These are phyloP conservation scores for Cladosporium phlei DNA, from an alignment of 2,329 filamentous ascomycete species.

Conservation along the genomic window DNA sequence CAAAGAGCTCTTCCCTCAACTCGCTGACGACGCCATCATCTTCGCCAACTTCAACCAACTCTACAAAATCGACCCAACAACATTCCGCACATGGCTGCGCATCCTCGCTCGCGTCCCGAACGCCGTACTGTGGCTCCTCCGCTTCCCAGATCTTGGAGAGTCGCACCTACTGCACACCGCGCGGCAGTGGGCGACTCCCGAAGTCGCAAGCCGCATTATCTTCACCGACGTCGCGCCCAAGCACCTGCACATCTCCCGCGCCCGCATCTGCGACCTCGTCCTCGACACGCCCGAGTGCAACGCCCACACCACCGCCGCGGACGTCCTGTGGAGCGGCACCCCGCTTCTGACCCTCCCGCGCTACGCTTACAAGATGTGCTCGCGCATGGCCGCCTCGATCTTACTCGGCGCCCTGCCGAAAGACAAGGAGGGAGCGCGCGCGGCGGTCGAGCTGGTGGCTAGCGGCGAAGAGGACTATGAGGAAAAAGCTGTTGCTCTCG, in stretches of 20 bases:
- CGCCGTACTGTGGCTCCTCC: conserved; percentile 89
- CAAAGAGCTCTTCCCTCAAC: conserved; percentile 78
- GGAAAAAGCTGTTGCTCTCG: conserved; percentile 65
- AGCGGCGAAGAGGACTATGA: conserved; percentile 79
- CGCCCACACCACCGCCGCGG: conserved; percentile 93
- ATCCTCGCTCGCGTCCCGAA: conserved; percentile 83
- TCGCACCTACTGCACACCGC: conserved; percentile 77
- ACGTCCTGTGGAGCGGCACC: conserved; percentile 93
- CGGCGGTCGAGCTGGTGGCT: conserved; percentile 72
- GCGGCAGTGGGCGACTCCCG: conserved; percentile 72
- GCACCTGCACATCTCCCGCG: conserved; percentile 85
- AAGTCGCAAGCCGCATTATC: conserved; percentile 79
- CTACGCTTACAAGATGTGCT: conserved; percentile 98
- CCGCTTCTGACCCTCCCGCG: conserved; percentile 84
- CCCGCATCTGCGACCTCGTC: conserved; percentile 88
- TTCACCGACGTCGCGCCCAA: conserved; percentile 98
- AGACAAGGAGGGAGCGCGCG: conserved; percentile 58
- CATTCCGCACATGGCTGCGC: conserved; percentile 90
- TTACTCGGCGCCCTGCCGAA: conserved; percentile 82
- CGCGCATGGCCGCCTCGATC: conserved; percentile 94
- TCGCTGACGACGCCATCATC: conserved; percentile 81
- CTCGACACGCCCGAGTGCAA: conserved; percentile 98
- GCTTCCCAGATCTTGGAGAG: conserved; percentile 91
- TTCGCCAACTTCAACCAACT: conserved; percentile 97
- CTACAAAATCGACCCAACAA: conserved; percentile 99